Conservation (phyloP, 179 eudicot species). For the Actinidia arguta region DNA sequence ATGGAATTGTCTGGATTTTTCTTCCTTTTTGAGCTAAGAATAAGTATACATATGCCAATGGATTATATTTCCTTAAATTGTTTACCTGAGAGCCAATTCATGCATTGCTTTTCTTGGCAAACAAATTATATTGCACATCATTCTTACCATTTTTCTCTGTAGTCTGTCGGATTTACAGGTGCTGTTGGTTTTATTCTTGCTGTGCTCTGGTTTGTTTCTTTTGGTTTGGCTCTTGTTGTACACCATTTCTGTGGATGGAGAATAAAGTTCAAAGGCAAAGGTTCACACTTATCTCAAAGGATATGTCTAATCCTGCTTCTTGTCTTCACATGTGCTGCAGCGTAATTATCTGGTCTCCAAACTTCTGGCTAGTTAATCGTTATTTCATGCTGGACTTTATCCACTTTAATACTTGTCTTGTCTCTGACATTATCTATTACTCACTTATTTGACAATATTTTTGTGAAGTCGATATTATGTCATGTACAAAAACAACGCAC, state of each 20-base stretch:
- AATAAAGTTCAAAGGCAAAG: constrained; percentile 58
- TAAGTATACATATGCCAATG: background rate
- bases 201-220: constrained; percentile 69
- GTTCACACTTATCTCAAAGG: constrained; percentile 48
- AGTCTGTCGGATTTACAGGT: constrained; percentile 98
- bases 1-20: background rate
- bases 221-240: constrained; percentile 70
- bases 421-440: background rate
- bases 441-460: background rate
- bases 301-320: constrained; percentile 62
- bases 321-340: constrained; percentile 76
- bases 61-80: background rate
- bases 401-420: background rate
- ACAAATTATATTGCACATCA: background rate
- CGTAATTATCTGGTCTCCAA: constrained; percentile 57
- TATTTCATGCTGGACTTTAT: background rate
- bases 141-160: constrained; percentile 44
- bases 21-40: background rate
- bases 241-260: constrained; percentile 80
- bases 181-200: constrained; percentile 73
- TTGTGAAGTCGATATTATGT: background rate
- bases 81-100: constrained; percentile 15
- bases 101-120: background rate
- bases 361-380: background rate
- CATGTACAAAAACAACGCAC: background rate